Percentiles rank a stretch among this genome's conserved stretches.
Evolutionary conservation across 768 basidiomycete genomes (phyloP).

Genomic region (Leccinum aurantiacum): DNA sequence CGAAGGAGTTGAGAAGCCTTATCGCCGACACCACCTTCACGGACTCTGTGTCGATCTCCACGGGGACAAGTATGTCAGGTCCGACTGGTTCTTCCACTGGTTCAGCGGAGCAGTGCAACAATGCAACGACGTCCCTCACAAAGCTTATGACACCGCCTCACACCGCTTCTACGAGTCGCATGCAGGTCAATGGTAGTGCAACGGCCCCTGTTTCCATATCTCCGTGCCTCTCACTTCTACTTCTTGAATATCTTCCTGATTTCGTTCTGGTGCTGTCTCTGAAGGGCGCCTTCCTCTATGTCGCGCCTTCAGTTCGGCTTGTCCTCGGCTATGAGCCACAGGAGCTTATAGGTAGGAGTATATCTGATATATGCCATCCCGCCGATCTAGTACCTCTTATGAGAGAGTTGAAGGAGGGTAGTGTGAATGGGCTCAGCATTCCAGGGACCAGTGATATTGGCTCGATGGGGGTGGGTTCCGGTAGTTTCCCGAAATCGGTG

Average conservation of each 20-base stretch:
- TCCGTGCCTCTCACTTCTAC: conserved; percentile 37
- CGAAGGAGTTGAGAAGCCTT: conserved; percentile 52
- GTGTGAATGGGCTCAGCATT: conserved; percentile 18
- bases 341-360: conserved; percentile 75
- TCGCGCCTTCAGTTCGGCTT: conserved; percentile 74
- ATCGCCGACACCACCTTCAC: conserved; percentile 49
- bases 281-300: conserved; percentile 91
- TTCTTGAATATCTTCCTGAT: conserved; percentile 68
- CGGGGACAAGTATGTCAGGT: conserved; percentile 37
- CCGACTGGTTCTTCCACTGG: conserved; percentile 17
- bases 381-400: conserved; percentile 89
- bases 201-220: conserved; percentile 45
- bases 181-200: conserved; percentile 8
- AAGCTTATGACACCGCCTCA: conserved; percentile 17
- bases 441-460: conserved; percentile 20
- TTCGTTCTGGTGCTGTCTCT: conserved; percentile 90
- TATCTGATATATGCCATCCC: conserved; percentile 83
- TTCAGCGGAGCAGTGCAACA: conserved; percentile 11
- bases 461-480: conserved; percentile 6
- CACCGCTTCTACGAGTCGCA: conserved; percentile 21
- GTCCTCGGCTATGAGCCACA: conserved; percentile 86
- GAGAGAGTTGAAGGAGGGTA: conserved; percentile 82
- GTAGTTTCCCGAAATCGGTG: conserved; percentile 52
- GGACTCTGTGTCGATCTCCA: conserved; percentile 46
- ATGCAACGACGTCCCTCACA: conserved; percentile 20